These are phyloP conservation scores for Salinomyces thailandicus DNA, from an alignment of 2,329 filamentous ascomycete species.

Conservation along the genomic window DNA sequence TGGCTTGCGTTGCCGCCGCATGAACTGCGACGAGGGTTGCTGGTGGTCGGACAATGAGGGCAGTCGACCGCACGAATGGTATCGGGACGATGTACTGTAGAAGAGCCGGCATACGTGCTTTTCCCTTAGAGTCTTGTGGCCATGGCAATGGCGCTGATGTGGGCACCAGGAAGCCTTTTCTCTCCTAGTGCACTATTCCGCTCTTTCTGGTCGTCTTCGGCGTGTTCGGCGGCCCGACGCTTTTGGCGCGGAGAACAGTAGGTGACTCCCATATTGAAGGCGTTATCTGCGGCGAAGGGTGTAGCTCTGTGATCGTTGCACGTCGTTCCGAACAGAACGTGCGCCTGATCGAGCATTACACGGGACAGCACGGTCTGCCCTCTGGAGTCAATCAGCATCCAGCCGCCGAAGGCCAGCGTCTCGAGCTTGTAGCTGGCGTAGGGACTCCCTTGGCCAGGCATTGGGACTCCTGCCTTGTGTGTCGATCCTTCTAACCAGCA, in stretches of 20 bases:
- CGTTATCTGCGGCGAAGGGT: neutral
- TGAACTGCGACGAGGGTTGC: constrained; percentile 1
- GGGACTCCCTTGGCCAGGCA: neutral
- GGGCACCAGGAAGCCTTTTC: constrained; percentile 1
- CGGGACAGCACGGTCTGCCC: neutral
- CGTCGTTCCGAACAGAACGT: constrained; percentile 1
- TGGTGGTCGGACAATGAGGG: neutral
- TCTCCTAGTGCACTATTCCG: constrained; percentile 6
- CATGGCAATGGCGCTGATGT: neutral
- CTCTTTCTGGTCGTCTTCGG: constrained; percentile 1
- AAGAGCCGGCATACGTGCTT: neutral
- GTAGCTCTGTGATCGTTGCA: constrained; percentile 3
- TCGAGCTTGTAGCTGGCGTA: constrained; percentile 1
- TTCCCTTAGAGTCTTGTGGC: neutral
- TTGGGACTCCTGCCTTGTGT: neutral
- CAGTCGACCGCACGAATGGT: neutral
- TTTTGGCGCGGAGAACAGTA: neutral
- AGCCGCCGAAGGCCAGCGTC: neutral
- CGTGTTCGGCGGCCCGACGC: neutral
- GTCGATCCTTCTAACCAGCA: too few relatives aligned
- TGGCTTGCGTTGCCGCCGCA: constrained; percentile 2
- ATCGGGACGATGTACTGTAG: constrained; percentile 1
- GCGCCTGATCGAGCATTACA: neutral
- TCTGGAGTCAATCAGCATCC: neutral
- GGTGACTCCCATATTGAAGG: neutral